Conservation (phyloP, 345 rosid species). For the Salix suchowensis region DNA sequence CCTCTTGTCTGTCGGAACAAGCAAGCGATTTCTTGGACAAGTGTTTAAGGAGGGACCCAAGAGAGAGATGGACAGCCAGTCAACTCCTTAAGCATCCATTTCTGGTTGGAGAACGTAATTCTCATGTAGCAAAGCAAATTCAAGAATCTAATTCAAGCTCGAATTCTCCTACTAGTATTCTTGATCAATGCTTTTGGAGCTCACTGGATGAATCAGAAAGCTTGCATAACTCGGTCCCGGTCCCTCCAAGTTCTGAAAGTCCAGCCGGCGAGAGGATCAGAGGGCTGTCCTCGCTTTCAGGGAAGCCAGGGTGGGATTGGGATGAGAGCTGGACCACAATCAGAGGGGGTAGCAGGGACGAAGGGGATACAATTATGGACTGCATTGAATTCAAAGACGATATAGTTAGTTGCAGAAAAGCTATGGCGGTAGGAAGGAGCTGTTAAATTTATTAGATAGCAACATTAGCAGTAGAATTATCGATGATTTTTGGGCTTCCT, state of each 20-base stretch:
- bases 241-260: conserved; percentile 6
- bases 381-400: conserved; percentile 13
- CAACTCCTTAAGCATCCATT: conserved; percentile 39
- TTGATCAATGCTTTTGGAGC: conserved; percentile 61
- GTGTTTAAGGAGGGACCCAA: conserved; percentile 40
- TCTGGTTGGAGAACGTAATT: conserved; percentile 16
- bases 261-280: conserved; percentile 45
- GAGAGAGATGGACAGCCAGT: conserved; percentile 37
- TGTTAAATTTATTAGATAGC: background rate
- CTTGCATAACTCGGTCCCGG: conserved; percentile 15
- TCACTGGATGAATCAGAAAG: conserved; percentile 42
- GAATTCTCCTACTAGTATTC: conserved; percentile 71
- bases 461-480: conserved; percentile 1
- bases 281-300: conserved; percentile 26
- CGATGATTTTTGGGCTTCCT: background rate
- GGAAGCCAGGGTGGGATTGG: conserved; percentile 37
- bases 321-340: conserved; percentile 59
- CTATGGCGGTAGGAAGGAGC: conserved; percentile 6
- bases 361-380: conserved; percentile 22
- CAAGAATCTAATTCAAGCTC: conserved; percentile 30
- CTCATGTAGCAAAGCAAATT: conserved; percentile 9
- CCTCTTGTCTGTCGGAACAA: conserved; percentile 24
- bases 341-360: conserved; percentile 19
- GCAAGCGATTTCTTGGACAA: conserved; percentile 41
- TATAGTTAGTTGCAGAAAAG: background rate